Evolutionary conservation across 1,284 basidiomycete species (phyloP).

Genomic region (Coniophora puteana): DNA sequence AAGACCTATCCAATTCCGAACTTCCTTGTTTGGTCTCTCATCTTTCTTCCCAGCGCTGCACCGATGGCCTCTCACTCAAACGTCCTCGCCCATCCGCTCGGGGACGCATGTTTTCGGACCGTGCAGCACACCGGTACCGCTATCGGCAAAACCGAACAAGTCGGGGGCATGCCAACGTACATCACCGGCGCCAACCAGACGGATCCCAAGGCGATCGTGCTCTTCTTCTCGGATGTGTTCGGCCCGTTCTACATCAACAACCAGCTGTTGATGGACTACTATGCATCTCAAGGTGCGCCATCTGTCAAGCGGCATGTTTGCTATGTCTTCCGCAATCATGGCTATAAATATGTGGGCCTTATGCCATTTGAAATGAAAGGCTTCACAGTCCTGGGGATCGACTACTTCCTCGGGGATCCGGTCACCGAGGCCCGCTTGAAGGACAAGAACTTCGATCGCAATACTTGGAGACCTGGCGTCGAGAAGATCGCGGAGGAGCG

Average conservation of each 20-base stretch:
- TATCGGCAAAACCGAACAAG: slow-evolving; percentile 34
- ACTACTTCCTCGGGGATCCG: slow-evolving; percentile 56
- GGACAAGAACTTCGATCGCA: slow-evolving; percentile 36
- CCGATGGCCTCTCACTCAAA: slow-evolving; percentile 17
- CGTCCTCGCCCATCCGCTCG: slow-evolving; percentile 37
- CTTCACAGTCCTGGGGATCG: slow-evolving; percentile 47
- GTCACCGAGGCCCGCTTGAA: slow-evolving; percentile 29
- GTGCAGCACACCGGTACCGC: slow-evolving; percentile 48
- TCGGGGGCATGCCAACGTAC: slow-evolving; percentile 50
- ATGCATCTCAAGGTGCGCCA: slow-evolving; percentile 48
- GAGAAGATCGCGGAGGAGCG: slow-evolving; percentile 30
- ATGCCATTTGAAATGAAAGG: slow-evolving; percentile 28
- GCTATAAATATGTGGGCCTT: background rate
- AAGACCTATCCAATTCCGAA: too few relatives aligned
- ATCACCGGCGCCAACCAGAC: slow-evolving; percentile 36
- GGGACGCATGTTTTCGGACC: slow-evolving; percentile 43
- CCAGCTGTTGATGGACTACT: slow-evolving; percentile 51
- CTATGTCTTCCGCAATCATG: background rate
- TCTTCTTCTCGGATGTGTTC: slow-evolving; percentile 51
- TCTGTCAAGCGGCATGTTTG: slow-evolving; percentile 10
- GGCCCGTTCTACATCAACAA: slow-evolving; percentile 49
- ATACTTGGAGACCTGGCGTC: slow-evolving; percentile 36
- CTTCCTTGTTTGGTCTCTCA: too few relatives aligned
- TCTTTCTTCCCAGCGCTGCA: too few relatives aligned
- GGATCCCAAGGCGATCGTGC: slow-evolving; percentile 37